A percentile compares a stretch with the other conserved stretches of the same genome.
phyloP scores from a whole-genome alignment of 140 eudicot species.

The Ambrosia hybrid region DNA sequence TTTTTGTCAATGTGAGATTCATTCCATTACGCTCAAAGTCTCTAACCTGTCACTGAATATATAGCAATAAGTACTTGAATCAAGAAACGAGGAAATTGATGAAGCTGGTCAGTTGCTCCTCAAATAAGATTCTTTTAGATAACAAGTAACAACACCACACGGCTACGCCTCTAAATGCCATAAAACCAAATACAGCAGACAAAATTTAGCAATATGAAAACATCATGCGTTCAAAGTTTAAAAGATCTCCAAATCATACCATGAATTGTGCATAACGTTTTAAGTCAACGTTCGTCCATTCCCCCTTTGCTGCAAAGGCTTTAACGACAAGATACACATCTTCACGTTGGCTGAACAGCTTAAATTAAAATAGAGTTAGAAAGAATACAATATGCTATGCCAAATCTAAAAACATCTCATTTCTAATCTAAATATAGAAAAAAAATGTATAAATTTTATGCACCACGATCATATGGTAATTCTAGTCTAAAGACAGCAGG shows the following conservation, averaged over 20 bases:
- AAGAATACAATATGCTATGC: conserved; percentile 2
- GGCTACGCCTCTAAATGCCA: not conserved
- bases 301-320: conserved; percentile 79
- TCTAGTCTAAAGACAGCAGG: not conserved
- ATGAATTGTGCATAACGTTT: conserved; percentile 61
- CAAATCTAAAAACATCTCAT: not conserved
- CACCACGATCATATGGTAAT: not conserved
- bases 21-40: conserved; percentile 92
- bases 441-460: not conserved
- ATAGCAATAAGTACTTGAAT: conserved; percentile 46
- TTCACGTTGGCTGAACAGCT: conserved; percentile 74
- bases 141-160: not conserved
- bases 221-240: not conserved
- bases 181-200: not conserved
- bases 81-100: conserved; percentile 24
- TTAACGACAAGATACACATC: conserved; percentile 86
- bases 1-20: conserved; percentile 71
- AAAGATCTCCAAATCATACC: conserved; percentile 53
- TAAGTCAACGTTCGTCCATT: conserved; percentile 60
- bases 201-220: not conserved
- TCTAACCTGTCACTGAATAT: conserved; percentile 91
- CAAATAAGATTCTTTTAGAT: not conserved
- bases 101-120: conserved; percentile 14
- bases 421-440: not conserved
- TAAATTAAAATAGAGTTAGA: conserved; percentile 24